A percentile compares a stretch with the other conserved stretches of the same genome.
Conservation (phyloP, 768 basidiomycete species). For the Mycena rosella region DNA sequence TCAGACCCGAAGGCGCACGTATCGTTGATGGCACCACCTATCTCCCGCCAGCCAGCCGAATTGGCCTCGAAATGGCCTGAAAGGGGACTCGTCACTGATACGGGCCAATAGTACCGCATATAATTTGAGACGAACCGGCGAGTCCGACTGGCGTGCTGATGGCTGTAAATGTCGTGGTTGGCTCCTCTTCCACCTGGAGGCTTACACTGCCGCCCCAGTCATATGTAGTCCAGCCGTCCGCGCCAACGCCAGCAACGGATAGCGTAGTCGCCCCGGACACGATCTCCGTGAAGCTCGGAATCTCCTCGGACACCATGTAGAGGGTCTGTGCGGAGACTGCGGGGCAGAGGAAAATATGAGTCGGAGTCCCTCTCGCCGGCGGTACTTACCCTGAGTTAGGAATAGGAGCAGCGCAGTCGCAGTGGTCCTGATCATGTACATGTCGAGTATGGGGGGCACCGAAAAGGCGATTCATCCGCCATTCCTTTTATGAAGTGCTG, state of each 20-base stretch:
- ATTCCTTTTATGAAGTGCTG: too few relatives aligned
- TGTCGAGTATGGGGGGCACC: too few relatives aligned
- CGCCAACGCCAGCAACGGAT: neutral
- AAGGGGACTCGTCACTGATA: neutral
- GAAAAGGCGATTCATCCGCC: too few relatives aligned
- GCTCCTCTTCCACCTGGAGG: neutral
- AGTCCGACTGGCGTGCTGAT: neutral
- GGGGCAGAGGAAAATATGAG: neutral
- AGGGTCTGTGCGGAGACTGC: neutral
- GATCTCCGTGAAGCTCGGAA: neutral
- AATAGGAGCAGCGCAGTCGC: neutral
- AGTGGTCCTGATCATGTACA: neutral
- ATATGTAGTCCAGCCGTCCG: slow-evolving; percentile 12
- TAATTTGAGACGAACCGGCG: neutral
- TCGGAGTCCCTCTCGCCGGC: neutral
- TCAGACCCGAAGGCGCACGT: slow-evolving; percentile 3
- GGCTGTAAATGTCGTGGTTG: neutral
- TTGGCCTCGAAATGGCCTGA: neutral
- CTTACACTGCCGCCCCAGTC: neutral
- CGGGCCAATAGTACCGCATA: neutral
- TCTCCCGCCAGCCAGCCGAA: neutral
- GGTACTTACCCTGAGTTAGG: neutral
- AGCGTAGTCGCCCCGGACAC: neutral
- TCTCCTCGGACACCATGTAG: neutral
- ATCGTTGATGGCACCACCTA: too few relatives aligned